phyloP scores from a whole-genome alignment of 768 basidiomycete species.

The Amylocystis lapponica region DNA sequence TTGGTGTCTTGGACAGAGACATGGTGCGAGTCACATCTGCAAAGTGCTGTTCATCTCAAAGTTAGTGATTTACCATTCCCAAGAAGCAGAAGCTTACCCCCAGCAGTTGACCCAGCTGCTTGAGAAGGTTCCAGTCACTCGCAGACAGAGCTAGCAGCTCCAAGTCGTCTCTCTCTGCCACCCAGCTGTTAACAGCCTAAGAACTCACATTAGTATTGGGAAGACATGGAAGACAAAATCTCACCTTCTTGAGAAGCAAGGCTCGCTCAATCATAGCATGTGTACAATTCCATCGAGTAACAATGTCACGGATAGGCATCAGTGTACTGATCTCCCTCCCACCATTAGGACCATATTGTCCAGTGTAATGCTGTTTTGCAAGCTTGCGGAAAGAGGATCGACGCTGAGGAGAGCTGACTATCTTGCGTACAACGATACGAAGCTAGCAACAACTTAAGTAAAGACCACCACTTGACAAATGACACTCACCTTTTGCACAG shows the following conservation, averaged over 20 bases:
- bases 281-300: constrained; percentile 31
- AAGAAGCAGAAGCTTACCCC: not conserved
- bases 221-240: constrained; percentile 2
- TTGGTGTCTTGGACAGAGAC: constrained; percentile 20
- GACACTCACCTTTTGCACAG: constrained; percentile 13
- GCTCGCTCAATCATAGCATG: constrained; percentile 29
- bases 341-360: not conserved
- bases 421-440: constrained; percentile 25
- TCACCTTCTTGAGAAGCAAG: constrained; percentile 19
- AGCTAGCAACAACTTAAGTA: constrained; percentile 17
- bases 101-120: constrained; percentile 1
- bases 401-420: constrained; percentile 27
- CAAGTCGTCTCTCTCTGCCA: constrained; percentile 10
- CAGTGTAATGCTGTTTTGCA: constrained; percentile 9
- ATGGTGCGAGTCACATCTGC: constrained; percentile 25
- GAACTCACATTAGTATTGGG: not conserved
- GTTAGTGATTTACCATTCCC: not conserved
- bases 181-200: constrained; percentile 31
- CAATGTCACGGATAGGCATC: constrained; percentile 28
- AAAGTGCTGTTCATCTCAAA: constrained; percentile 21
- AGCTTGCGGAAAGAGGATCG: constrained; percentile 19
- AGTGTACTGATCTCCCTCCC: constrained; percentile 7
- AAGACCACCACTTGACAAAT: not conserved
- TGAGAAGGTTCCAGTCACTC: constrained; percentile 4
- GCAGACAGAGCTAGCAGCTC: constrained; percentile 10